phyloP scores from a whole-genome alignment of 345 rosid genomes.

The Syzygium jambos region DNA sequence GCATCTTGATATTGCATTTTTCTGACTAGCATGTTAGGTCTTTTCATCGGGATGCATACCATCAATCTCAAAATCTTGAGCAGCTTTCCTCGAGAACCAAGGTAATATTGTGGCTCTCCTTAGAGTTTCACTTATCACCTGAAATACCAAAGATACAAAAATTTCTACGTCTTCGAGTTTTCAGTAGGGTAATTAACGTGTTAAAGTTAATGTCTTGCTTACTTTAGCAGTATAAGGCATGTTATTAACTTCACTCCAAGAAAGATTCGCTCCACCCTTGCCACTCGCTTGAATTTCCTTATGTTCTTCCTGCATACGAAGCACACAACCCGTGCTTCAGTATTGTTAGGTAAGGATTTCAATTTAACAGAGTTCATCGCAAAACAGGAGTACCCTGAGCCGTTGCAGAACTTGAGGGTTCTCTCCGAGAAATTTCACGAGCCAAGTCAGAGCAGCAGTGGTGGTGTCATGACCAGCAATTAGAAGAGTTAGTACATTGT shows the following conservation, averaged over 20 bases:
- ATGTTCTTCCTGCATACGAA: slow-evolving; percentile 44
- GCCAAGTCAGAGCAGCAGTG: slow-evolving; percentile 60
- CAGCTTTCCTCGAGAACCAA: slow-evolving; percentile 63
- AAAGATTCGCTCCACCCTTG: slow-evolving; percentile 21
- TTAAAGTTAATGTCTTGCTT: not conserved
- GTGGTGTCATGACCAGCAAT: slow-evolving; percentile 73
- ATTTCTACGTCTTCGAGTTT: not conserved
- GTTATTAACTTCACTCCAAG: slow-evolving; percentile 49
- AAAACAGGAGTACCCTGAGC: slow-evolving; percentile 30
- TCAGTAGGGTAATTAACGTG: not conserved
- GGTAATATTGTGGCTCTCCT: slow-evolving; percentile 53
- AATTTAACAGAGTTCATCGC: not conserved
- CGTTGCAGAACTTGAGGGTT: slow-evolving; percentile 36
- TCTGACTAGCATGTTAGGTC: not conserved
- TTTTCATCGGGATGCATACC: slow-evolving; percentile 15
- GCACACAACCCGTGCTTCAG: not conserved
- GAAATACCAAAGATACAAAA: not conserved
- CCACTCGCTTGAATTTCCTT: slow-evolving; percentile 23
- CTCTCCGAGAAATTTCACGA: slow-evolving; percentile 47
- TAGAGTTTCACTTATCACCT: slow-evolving; percentile 54
- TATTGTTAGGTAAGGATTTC: not conserved
- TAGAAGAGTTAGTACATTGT: slow-evolving; percentile 48
- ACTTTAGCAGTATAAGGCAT: slow-evolving; percentile 60
- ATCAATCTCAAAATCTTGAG: slow-evolving; percentile 52
- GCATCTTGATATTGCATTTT: not conserved